Conservation (phyloP, 371 early-diverging fungal genomes). For the Mortierella sp. region DNA sequence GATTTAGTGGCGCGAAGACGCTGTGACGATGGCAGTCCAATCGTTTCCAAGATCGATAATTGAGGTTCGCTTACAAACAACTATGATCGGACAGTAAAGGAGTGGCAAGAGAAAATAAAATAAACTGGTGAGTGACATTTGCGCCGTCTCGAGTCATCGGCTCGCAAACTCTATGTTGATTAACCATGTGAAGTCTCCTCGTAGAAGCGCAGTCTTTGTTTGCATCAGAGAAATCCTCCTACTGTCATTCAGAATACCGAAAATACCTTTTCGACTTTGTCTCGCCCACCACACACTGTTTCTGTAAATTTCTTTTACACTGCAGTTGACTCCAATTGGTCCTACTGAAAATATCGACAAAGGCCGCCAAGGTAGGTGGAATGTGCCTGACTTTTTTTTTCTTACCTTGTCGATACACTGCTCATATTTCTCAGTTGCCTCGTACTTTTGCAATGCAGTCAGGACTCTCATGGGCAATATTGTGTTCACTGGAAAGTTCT, state of each 20-base stretch:
- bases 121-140: not conserved
- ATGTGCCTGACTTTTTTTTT: too few relatives aligned
- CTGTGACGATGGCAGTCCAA: constrained; percentile 1
- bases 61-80: constrained; percentile 37
- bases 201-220: constrained; percentile 17
- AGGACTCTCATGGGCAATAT: constrained; percentile 49
- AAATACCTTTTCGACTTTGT: too few relatives aligned
- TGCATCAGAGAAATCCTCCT: not conserved
- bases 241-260: too few relatives aligned
- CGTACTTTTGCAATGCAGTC: constrained; percentile 40
- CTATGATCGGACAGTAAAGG: constrained; percentile 7
- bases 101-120: not conserved
- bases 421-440: constrained; percentile 36
- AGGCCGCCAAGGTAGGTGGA: too few relatives aligned
- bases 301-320: not conserved
- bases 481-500: constrained; percentile 36
- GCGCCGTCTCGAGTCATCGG: not conserved
- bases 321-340: too few relatives aligned
- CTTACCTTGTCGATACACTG: constrained; percentile 49
- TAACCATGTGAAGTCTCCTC: not conserved
- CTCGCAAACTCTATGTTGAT: not conserved
- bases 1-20: not conserved
- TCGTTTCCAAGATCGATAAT: constrained; percentile 9
- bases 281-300: not conserved
- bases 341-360: too few relatives aligned